phyloP scores from a whole-genome alignment of 306 rosid genomes.

The Sicyos baderoa region DNA sequence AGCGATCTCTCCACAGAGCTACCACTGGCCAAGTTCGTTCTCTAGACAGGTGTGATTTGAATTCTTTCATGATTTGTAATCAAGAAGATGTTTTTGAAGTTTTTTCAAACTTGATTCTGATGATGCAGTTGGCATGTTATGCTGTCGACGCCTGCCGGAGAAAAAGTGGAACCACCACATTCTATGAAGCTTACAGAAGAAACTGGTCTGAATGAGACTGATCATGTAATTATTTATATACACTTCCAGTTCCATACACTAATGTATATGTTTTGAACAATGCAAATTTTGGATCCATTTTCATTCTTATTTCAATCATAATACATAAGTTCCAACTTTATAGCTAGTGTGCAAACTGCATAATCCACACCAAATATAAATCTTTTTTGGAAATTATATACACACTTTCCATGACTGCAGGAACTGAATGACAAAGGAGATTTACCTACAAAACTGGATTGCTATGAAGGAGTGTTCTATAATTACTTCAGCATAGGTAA shows the following conservation, averaged over 20 bases:
- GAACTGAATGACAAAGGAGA: slow-evolving; percentile 54
- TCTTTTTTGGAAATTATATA: neutral
- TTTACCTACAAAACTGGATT: slow-evolving; percentile 49
- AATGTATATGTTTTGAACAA: neutral
- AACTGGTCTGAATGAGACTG: slow-evolving; percentile 57
- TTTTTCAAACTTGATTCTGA: slow-evolving; percentile 8
- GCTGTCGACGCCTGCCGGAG: slow-evolving; percentile 66
- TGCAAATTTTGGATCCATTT: neutral
- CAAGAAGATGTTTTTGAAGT: neutral
- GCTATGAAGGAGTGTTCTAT: slow-evolving; percentile 82
- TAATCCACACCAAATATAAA: neutral
- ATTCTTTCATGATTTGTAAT: neutral
- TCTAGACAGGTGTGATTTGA: slow-evolving; percentile 55
- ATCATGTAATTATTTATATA: slow-evolving; percentile 27
- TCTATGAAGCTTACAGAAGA: slow-evolving; percentile 58
- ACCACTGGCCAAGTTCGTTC: slow-evolving; percentile 45
- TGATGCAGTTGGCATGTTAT: slow-evolving; percentile 65
- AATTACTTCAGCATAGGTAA: slow-evolving; percentile 93
- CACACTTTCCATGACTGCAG: slow-evolving; percentile 46
- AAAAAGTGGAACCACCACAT: slow-evolving; percentile 55
- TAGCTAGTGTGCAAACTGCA: neutral
- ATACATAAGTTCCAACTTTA: neutral
- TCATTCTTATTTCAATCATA: neutral
- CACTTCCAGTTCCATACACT: neutral
- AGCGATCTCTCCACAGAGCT: slow-evolving; percentile 58